Evolutionary conservation across 331 rosid species (phyloP), one percentile per base, ranked within the genome.

Genomic region (Dryas integrifolia): DNA sequence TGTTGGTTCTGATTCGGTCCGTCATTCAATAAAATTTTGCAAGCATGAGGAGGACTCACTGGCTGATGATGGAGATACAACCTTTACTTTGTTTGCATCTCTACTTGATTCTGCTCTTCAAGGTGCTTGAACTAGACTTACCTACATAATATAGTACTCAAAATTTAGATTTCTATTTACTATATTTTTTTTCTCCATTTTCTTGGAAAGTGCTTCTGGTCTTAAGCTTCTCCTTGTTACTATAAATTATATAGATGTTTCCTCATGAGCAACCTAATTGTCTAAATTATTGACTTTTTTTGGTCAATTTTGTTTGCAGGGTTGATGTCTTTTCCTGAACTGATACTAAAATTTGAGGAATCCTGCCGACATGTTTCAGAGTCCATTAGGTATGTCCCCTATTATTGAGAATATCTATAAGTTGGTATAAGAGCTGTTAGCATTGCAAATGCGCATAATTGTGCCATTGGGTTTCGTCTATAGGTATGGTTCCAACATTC

Each of bases 101-200:
- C 83, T 91, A 61, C 88, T 94, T 67, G 98, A 94, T 85, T 86
- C 96, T 44, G 82, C 92, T 77, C 76, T 89, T 81, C 91, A 86
- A 89, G 98, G 98, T 94, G 83, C 67, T 72, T 44, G 69, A 69
- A 72, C 50, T 64, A 71, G 72, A 58, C 72, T 45, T 69, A 69
- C 50, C 67, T 77, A 43, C 79, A 7, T 44, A 5, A 43, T 62
- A 24, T 6, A 55, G 78, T 15, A 41, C 48, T 65, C 11, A 65
- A 72, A 38, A 43, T 12, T 21, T 40, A 30, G 65, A 70, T 53
- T 59, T 38, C 10, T 74, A 45, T 51, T 52, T 51, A 39, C 48
- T 65, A 57, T 61, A 48, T 60, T 61, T 76, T 65, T 41, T 69
- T 64, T 43, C 15, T 16, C 43, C 50, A 64, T 64, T 64, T 64